Evolutionary conservation across 345 rosid species (phyloP), one percentile per base, ranked within the genome.

Genomic region (Punica granatum): DNA sequence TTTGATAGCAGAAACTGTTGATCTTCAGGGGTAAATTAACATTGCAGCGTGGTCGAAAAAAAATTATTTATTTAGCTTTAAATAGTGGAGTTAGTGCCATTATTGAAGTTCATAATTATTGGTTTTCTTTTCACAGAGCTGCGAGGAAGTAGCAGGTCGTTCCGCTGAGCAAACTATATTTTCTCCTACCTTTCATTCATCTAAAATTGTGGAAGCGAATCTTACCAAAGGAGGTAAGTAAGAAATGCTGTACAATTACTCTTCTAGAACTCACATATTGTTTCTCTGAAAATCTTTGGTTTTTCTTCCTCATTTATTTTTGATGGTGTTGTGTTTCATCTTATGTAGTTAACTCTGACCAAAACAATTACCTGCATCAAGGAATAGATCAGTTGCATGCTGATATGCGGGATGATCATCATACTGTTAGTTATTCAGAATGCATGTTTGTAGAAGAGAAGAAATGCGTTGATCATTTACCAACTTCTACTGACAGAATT

Each of bases 171-270:
- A 77, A 70, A 81, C 83, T 44, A 80, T 88, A 61, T 88, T 88
- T 81, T 88, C 92, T 67, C 95, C 95, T 42, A 61, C 78, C 63
- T 86, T 86, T 77, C 87, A 83, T 67, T 58, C 76, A 46, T 53
- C 89, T 34, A 83, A 80, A 73, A 42, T 69, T 66, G 63, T 72
- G 30, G 83, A 75, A 12, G 82, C 65, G 36, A 79, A 77, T 68
- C 71, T 74, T 63, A 53, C 70, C n/a, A 53, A 35, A 75, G 82
- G 66, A 78, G 90, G 94, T 88, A 68, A 35, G 68, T 56, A 48
- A 62, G 46, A 41, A 46, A 59, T 26, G 8, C 3, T 41, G 39
- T 65, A 53, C 32, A 10, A 31, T 61, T 51, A 12, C 34, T 16
- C 30, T 54, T 7, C 35, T 26, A 67, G 54, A 41, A 68, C 26